phyloP scores from a whole-genome alignment of 768 basidiomycete genomes.

The Strobilomyces confusus region DNA sequence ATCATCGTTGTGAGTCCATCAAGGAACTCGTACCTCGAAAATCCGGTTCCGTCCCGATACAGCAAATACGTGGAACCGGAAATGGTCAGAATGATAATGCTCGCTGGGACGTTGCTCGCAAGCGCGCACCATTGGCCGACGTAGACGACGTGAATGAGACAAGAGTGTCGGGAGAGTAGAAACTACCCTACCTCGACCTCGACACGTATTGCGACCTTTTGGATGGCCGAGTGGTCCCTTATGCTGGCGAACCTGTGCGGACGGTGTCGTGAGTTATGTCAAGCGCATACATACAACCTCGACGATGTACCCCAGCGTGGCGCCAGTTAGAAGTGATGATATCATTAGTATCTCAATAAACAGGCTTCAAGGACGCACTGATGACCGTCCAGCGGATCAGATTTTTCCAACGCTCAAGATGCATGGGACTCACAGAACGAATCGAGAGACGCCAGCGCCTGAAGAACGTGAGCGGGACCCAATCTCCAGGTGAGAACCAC shows the following conservation, averaged over 20 bases:
- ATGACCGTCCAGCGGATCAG: conserved; percentile 1
- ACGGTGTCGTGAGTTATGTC: not conserved
- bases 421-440: not conserved
- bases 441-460: not conserved
- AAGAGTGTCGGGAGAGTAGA: not conserved
- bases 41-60: not conserved
- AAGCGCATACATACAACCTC: not conserved
- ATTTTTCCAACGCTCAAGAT: not conserved
- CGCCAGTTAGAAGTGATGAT: not conserved
- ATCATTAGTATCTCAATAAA: not conserved
- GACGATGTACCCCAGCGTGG: not conserved
- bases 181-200: too few species aligned
- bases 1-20: not conserved
- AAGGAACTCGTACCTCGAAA: not conserved
- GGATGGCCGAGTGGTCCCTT: not conserved
- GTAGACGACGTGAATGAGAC: not conserved
- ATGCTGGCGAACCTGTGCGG: not conserved
- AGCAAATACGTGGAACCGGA: not conserved
- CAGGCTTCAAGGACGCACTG: not conserved
- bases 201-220: not conserved
- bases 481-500: too few species aligned
- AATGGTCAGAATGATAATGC: not conserved
- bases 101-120: too few species aligned
- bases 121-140: not conserved
- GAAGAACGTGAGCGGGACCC: not conserved